Evolutionary conservation across 148 eudicot genomes (phyloP), one percentile per base, ranked within the genome.

Genomic region (Polygonum aviculare): DNA sequence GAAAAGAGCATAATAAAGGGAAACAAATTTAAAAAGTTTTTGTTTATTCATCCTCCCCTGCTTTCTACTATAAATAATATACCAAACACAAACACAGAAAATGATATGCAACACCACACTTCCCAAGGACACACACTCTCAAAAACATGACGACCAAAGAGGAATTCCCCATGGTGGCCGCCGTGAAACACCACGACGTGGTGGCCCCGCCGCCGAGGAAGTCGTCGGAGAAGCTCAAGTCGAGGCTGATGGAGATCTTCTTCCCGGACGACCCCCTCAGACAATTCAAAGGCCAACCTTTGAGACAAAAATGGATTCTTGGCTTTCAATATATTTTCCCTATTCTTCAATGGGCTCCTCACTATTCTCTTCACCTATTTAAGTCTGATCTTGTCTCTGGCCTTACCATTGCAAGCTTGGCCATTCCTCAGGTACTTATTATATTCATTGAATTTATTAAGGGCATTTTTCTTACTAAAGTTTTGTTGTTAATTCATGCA

Each of bases 321-420:
- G 45, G 45, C 2, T 47, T 11, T 39, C 74, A 70, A 14, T 70
- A 70, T 44, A 39, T 70, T 8, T 70, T 70, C 31, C 74, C 74
- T 5, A 70, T 70, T 44, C 49, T 70, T 39, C 48, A 70, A 70
- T 70, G 74, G 74, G 74, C 74, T 0, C 97, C 96, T 0, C 80
- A 79, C 80, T 94, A 94, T 21, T 83, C 15, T 22, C 82, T 92
- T 47, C 52, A 10, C 12, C 86, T 90, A 26, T 75, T 94, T 7
- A 75, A 85, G 74, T 85, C 97, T 45, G 98, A 94, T 75, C 74
- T 92, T 33, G 78, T 94, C 44, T 86, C 98, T 35, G 98, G 98
- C 2, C 90, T 94, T 79, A 94, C 98, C 81, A 94, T 94, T 86
- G 97, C 98, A 22, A 94, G 97, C 82, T 91, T 94, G 33, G 93